Evolutionary conservation across 306 rosid species (phyloP).

Genomic region (Quercus suber): DNA sequence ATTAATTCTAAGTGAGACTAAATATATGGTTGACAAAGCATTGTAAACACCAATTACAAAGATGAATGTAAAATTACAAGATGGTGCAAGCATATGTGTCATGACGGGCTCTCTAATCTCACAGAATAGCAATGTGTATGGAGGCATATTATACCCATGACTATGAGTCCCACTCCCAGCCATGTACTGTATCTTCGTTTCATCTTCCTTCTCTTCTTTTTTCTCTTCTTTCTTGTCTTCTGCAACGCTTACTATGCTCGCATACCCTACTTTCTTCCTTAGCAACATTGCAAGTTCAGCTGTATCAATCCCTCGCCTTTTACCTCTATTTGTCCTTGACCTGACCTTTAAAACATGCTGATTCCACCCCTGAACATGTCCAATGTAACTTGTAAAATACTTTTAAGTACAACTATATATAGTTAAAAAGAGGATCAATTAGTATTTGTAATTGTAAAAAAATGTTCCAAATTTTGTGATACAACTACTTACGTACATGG

Average conservation of each 20-base stretch:
- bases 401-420: background rate
- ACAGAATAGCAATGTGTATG: too few relatives aligned
- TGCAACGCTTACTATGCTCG: too few relatives aligned
- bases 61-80: slow-evolving; percentile 5
- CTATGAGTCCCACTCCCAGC: background rate
- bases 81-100: slow-evolving; percentile 1
- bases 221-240: slow-evolving; percentile 8
- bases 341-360: slow-evolving; percentile 11
- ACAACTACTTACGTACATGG: too few relatives aligned
- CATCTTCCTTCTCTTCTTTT: background rate
- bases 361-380: slow-evolving; percentile 14
- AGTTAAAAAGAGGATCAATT: too few relatives aligned
- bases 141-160: background rate
- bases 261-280: too few relatives aligned
- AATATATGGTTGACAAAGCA: too few relatives aligned
- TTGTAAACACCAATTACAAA: too few relatives aligned
- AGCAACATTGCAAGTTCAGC: background rate
- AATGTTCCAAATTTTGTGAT: too few relatives aligned
- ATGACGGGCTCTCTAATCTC: too few relatives aligned
- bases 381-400: background rate
- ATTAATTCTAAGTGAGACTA: too few relatives aligned
- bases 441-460: too few relatives aligned
- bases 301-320: slow-evolving; percentile 29
- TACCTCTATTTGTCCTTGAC: slow-evolving; percentile 34
- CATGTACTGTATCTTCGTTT: background rate